Conservation (phyloP, 208 protist genomes). For the Jaenimonas drosophilae region DNA sequence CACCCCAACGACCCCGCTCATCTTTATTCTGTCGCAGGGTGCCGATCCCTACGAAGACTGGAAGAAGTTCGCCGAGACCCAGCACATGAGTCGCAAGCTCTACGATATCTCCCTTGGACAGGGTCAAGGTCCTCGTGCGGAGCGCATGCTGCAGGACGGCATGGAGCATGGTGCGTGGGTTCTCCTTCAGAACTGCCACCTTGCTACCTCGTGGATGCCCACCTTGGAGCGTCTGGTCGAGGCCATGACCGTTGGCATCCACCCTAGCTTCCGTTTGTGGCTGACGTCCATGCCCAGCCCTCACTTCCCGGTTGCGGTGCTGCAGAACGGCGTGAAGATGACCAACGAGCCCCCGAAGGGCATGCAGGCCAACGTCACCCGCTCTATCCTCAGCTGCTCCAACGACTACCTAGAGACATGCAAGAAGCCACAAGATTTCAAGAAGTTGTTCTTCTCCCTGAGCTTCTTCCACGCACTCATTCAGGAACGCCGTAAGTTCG, state of each 20-base stretch:
- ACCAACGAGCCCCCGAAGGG: conserved; percentile 99
- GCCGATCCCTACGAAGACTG: conserved; percentile 96
- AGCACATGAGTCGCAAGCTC: conserved; percentile 94
- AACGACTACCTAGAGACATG: conserved; percentile 84
- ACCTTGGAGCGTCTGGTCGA: conserved; percentile 95
- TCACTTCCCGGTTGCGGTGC: conserved; percentile 96
- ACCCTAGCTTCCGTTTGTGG: conserved; percentile 97
- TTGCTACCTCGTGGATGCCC: conserved; percentile 97
- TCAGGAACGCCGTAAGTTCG: conserved; percentile 98
- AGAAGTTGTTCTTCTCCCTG: conserved; percentile 95
- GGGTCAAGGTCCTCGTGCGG: conserved; percentile 96
- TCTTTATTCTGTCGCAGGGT: conserved; percentile 98
- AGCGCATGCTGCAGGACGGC: conserved; percentile 89
- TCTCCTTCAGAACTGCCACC: conserved; percentile 98
- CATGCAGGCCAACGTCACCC: conserved; percentile 93
- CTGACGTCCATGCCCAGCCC: conserved; percentile 97
- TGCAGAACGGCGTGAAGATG: conserved; percentile 98
- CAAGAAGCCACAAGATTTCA: conserved; percentile 83
- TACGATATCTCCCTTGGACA: conserved; percentile 96
- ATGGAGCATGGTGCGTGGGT: conserved; percentile 95
- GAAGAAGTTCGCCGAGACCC: conserved; percentile 94
- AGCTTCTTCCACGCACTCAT: conserved; percentile 97
- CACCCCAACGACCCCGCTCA: conserved; percentile 87
- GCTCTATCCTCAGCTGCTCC: conserved; percentile 74
- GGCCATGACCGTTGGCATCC: conserved; percentile 70